Percentiles rank a stretch among this genome's conserved stretches.
Conservation (phyloP, 306 rosid genomes). For the Vigna angularis region DNA sequence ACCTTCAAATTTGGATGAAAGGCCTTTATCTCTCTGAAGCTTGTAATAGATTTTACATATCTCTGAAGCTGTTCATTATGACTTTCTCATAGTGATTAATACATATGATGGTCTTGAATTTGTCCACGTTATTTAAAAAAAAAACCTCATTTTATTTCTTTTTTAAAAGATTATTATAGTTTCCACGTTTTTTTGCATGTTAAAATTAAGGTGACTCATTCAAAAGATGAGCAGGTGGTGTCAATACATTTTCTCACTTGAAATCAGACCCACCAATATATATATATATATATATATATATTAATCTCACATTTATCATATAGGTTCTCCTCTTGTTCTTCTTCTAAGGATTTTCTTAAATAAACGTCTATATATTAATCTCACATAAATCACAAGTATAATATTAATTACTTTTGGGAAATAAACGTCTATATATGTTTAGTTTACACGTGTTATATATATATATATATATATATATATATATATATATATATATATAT, state of each 20-base stretch:
- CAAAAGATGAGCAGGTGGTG: background rate
- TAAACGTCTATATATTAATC: too few relatives aligned
- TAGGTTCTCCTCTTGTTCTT: background rate
- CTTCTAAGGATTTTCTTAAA: background rate
- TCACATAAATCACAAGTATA: too few relatives aligned
- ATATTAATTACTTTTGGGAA: too few relatives aligned
- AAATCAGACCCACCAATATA: background rate
- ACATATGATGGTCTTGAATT: background rate
- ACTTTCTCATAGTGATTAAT: constrained; percentile 11
- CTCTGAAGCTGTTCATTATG: constrained; percentile 25
- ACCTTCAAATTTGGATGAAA: constrained; percentile 27
- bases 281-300: background rate
- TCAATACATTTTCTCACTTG: background rate
- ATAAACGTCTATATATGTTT: too few relatives aligned
- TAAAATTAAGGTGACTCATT: background rate
- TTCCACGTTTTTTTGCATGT: background rate
- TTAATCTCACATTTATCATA: background rate
- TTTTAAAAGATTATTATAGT: too few relatives aligned
- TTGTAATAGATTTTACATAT: constrained; percentile 26
- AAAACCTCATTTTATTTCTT: background rate
- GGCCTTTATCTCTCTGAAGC: constrained; percentile 23
- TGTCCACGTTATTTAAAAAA: background rate
- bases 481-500: too few relatives aligned
- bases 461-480: too few relatives aligned
- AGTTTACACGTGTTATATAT: too few relatives aligned